Percentiles rank a stretch among this genome's conserved stretches.
phyloP scores from a whole-genome alignment of 257 asterid species.

The Hygrophila difformis region DNA sequence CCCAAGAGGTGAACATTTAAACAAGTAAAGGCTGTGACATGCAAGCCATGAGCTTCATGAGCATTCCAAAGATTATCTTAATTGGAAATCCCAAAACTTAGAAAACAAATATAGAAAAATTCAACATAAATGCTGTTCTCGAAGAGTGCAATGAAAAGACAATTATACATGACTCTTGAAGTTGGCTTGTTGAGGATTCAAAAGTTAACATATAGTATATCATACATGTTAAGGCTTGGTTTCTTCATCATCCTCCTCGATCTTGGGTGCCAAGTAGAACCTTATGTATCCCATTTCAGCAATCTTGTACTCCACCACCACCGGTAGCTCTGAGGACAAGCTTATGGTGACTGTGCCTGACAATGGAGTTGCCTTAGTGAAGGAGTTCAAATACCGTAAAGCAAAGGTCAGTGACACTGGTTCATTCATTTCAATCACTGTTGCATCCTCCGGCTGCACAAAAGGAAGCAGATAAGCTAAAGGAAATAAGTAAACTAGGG shows the following conservation, averaged over 20 bases:
- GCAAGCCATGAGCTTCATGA: too few species aligned
- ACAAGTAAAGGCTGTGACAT: too few species aligned
- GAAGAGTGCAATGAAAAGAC: too few species aligned
- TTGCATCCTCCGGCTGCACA: slow-evolving; percentile 76
- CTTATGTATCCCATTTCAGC: slow-evolving; percentile 92
- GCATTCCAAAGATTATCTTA: too few species aligned
- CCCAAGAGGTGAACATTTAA: too few species aligned
- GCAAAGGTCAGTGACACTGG: slow-evolving; percentile 79
- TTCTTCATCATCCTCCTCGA: slow-evolving; percentile 83
- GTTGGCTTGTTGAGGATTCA: too few species aligned
- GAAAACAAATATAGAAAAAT: too few species aligned
- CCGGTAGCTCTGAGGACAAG: slow-evolving; percentile 79
- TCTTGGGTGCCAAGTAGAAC: slow-evolving; percentile 80
- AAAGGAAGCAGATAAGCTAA: neutral
- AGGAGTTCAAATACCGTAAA: slow-evolving; percentile 69
- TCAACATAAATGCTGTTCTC: too few species aligned
- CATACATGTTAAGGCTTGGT: slow-evolving; percentile 43
- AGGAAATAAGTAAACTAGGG: slow-evolving; percentile 55
- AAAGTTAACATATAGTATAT: too few species aligned
- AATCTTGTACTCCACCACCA: slow-evolving; percentile 87
- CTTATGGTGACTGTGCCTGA: slow-evolving; percentile 68
- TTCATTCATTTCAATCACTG: slow-evolving; percentile 75
- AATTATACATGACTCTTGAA: too few species aligned
- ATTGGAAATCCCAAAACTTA: too few species aligned
- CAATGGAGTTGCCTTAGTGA: slow-evolving; percentile 68